These are phyloP conservation scores for Marchantia polymorpha DNA, from an alignment of 225 moss, liverwort and hornwort genomes.

Conservation along the genomic window DNA sequence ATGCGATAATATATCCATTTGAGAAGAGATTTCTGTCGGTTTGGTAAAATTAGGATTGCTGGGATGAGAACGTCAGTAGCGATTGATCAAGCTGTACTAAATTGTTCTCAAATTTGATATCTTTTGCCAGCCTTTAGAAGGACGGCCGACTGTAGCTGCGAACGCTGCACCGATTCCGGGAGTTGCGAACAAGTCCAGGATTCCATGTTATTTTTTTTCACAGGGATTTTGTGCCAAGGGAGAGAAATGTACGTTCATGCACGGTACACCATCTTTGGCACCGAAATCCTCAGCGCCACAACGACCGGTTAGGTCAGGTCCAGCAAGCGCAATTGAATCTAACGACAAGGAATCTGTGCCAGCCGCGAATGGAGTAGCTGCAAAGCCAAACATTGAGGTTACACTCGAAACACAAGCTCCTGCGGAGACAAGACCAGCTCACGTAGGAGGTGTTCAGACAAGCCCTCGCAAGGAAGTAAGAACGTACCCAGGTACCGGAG, in stretches of 20 bases:
- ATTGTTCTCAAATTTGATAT: background rate
- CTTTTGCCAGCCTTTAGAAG: constrained; percentile 52
- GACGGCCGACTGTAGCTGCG: constrained; percentile 42
- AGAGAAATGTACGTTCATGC: constrained; percentile 45
- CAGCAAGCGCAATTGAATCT: constrained; percentile 18
- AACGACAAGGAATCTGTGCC: constrained; percentile 30
- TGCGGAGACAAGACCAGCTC: constrained; percentile 31
- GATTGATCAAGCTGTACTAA: background rate
- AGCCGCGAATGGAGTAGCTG: constrained; percentile 33
- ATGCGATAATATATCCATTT: background rate
- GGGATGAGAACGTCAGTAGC: background rate
- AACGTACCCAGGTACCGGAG: constrained; percentile 25
- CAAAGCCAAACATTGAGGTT: constrained; percentile 23
- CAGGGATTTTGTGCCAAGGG: constrained; percentile 49
- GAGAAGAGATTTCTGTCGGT: background rate
- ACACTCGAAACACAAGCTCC: constrained; percentile 19
- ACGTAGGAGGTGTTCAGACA: constrained; percentile 21
- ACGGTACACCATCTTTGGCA: constrained; percentile 28
- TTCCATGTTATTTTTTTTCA: constrained; percentile 44
- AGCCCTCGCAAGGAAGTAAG: constrained; percentile 44
- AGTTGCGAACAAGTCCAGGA: constrained; percentile 34
- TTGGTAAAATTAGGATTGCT: background rate
- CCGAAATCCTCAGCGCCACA: constrained; percentile 18
- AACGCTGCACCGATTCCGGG: constrained; percentile 23
- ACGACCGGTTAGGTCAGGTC: constrained; percentile 23